Base-by-base conservation (phyloP, 768 basidiomycete genomes). In the Fistulinella prunicolor region DNA sequence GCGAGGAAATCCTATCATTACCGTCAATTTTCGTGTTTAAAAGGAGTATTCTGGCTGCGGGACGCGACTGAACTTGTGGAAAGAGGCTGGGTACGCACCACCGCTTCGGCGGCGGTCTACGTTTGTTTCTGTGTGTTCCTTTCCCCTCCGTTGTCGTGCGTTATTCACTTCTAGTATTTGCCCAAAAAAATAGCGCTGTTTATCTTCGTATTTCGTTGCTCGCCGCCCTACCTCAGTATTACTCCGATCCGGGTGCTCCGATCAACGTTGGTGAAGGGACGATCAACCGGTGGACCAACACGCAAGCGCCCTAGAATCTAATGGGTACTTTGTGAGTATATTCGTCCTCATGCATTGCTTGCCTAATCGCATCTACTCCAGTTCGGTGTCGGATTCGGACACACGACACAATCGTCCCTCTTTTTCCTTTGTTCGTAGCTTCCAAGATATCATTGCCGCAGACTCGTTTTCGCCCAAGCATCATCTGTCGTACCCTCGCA, bases 291-390 rank as follows among this genome's bases (percentile, higher is more conserved):
- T 85, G 86, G 51, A 85, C 87, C 14, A 95, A 94, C 53, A 70
- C 94, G 3, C 91, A 94, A 67, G 91, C 77, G 1, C 87, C 94
- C 23, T 93, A 94, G 62, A 94, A 94, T 55, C 77, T 94, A 24
- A 94, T 94, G 91, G 91, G 90, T 6, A 69, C 78, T 7, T 70
- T 84, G 88, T 92, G 67, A 54, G 87, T 57, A 19, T n/a, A 10
- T 13, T 22, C 9, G 2, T 28, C 9, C 6, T 3, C 4, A 6
- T 24, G 30, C 2, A 16, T n/a, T 23, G 1, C 2, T 8, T 7
- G 14, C 26, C 32, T 42, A 10, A 50, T 36, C 4, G 13, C 24
- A 36, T 54, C 12, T 19, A 20, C 14, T 35, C 9, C 49, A 89
- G 87, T 3, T 77, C 86, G 8, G 89, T n/a, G n/a, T n/a, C n/a